Conservation (phyloP, 2,329 filamentous ascomycete genomes). For the Alternaria hordeiaustralica region DNA sequence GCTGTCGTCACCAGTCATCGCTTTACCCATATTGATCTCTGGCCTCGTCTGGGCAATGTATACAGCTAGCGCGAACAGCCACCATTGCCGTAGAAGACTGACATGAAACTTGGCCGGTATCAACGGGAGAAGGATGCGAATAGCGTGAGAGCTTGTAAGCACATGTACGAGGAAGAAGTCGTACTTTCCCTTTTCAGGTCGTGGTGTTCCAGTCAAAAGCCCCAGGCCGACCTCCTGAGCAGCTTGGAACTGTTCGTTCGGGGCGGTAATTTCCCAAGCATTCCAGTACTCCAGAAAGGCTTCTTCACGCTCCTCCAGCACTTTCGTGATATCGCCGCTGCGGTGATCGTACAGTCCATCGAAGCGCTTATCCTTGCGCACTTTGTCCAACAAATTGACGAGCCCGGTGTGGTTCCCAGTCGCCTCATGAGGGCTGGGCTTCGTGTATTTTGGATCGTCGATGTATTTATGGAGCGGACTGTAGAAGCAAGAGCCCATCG, state of each 20-base stretch:
- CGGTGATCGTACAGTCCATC: conserved; percentile 67
- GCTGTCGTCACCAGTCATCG: conserved; percentile 65
- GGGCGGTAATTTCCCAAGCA: conserved; percentile 73
- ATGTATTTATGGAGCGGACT: conserved; percentile 65
- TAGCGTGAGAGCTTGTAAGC: conserved; percentile 80
- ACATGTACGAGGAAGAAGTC: conserved; percentile 85
- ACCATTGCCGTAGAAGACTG: conserved; percentile 82
- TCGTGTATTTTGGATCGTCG: conserved; percentile 76
- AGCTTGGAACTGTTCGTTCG: conserved; percentile 75
- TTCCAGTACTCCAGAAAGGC: conserved; percentile 89
- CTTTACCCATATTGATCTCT: conserved; percentile 67
- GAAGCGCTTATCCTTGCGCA: conserved; percentile 73
- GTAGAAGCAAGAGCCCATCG: conserved; percentile 68
- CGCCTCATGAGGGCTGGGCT: conserved; percentile 60
- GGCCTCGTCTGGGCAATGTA: conserved; percentile 81
- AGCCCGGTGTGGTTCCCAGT: conserved; percentile 61
- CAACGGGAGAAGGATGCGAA: conserved; percentile 82
- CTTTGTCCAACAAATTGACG: conserved; percentile 72
- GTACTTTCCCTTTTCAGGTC: conserved; percentile 60
- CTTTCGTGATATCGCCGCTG: conserved; percentile 68
- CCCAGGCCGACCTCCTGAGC: conserved; percentile 66
- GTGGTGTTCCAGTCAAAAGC: conserved; percentile 62
- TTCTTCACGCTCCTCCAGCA: conserved; percentile 73
- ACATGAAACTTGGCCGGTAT: conserved; percentile 77
- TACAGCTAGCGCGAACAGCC: conserved; percentile 78